Evolutionary conservation across 1,284 basidiomycete species (phyloP).

Genomic region (Sporisorium sorghi): DNA sequence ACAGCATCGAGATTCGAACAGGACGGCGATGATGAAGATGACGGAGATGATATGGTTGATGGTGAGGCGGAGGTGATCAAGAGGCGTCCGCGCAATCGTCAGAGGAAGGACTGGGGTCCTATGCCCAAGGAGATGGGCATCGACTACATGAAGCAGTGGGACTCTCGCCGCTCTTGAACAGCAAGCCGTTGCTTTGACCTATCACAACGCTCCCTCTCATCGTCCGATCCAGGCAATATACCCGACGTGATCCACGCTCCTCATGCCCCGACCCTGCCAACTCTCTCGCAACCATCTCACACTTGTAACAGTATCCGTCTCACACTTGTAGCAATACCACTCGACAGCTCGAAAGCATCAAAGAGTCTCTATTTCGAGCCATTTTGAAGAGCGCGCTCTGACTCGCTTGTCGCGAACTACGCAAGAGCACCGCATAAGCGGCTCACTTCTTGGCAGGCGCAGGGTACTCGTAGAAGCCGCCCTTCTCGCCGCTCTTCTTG

Average conservation of each 20-base stretch:
- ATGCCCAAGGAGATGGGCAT: constrained; percentile 53
- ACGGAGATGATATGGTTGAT: constrained; percentile 19
- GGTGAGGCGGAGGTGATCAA: constrained; percentile 36
- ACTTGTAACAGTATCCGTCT: constrained; percentile 7
- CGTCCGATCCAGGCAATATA: constrained; percentile 1
- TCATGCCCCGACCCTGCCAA: neutral
- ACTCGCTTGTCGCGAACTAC: neutral
- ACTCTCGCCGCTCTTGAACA: constrained; percentile 27
- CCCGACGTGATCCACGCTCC: neutral
- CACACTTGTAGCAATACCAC: constrained; percentile 9
- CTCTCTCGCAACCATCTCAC: neutral
- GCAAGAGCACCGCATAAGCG: neutral
- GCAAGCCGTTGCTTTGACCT: neutral
- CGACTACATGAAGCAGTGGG: constrained; percentile 54
- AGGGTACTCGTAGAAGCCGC: constrained; percentile 71
- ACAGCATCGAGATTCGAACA: constrained; percentile 11
- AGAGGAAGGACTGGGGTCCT: constrained; percentile 45
- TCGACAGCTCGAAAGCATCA: neutral
- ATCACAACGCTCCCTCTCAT: neutral
- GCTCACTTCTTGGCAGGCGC: constrained; percentile 52
- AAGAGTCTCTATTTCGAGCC: constrained; percentile 6
- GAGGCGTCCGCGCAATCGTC: constrained; percentile 42
- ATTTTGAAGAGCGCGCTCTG: neutral
- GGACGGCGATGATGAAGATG: constrained; percentile 12
- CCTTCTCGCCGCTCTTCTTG: constrained; percentile 72